phyloP scores from a whole-genome alignment of 805 yeast genomes.

The Dipodascus geniculatus region DNA sequence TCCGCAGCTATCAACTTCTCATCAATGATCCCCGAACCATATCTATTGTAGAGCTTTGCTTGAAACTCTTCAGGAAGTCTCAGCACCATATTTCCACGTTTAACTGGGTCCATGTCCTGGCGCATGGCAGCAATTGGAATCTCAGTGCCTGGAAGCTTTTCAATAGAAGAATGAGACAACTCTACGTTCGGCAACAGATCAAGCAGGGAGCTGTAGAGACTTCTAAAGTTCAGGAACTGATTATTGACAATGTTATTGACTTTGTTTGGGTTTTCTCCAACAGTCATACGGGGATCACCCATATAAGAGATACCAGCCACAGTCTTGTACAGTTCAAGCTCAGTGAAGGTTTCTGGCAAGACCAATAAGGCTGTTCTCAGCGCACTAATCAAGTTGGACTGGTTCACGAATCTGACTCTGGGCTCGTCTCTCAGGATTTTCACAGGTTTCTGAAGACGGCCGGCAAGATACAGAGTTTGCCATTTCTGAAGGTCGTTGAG shows the following conservation, averaged over 20 bases:
- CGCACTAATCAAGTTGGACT: conserved; percentile 68
- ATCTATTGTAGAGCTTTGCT: conserved; percentile 26
- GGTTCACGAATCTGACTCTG: conserved; percentile 53
- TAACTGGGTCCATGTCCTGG: conserved; percentile 27
- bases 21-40: conserved; percentile 6
- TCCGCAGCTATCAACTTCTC: conserved; percentile 32
- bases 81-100: conserved; percentile 32
- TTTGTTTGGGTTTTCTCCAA: conserved; percentile 90
- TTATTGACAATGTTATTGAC: conserved; percentile 73
- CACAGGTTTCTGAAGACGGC: conserved; percentile 90
- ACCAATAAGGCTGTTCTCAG: conserved; percentile 55
- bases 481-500: conserved; percentile 68
- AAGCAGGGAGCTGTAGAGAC: conserved; percentile 58
- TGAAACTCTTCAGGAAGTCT: conserved; percentile 42
- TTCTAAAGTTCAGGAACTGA: conserved; percentile 58
- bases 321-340: conserved; percentile 56
- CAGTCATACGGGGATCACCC: conserved; percentile 80
- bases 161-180: conserved; percentile 12
- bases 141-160: conserved; percentile 14
- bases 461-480: conserved; percentile 80
- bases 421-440: conserved; percentile 57
- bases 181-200: conserved; percentile 30
- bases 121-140: conserved; percentile 16
- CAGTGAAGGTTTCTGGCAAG: conserved; percentile 39
- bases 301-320: conserved; percentile 73